Conservation (phyloP, 345 rosid genomes). For the Salix caprea region DNA sequence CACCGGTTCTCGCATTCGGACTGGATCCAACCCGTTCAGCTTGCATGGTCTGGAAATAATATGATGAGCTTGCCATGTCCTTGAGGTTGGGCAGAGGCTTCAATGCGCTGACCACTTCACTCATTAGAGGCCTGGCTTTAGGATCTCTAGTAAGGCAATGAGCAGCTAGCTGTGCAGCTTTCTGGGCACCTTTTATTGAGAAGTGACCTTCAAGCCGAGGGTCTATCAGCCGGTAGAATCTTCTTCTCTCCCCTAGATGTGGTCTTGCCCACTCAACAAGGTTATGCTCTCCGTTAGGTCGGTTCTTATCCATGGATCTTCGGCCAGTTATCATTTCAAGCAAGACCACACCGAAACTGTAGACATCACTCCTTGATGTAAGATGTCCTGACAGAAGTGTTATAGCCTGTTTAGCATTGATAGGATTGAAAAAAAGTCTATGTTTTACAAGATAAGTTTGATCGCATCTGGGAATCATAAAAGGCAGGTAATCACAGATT, state of each 20-base stretch:
- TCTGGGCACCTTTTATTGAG: constrained; percentile 77
- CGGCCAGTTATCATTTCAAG: constrained; percentile 90
- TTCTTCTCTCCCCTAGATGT: constrained; percentile 73
- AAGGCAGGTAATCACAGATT: background rate
- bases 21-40: constrained; percentile 37
- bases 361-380: constrained; percentile 91
- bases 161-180: constrained; percentile 72
- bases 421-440: background rate
- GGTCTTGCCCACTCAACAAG: constrained; percentile 92
- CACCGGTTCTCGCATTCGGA: constrained; percentile 34
- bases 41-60: constrained; percentile 70
- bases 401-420: background rate
- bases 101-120: constrained; percentile 62
- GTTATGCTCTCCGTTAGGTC: constrained; percentile 71
- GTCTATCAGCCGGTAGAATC: constrained; percentile 69
- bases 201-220: constrained; percentile 85
- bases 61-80: constrained; percentile 83
- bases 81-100: constrained; percentile 69
- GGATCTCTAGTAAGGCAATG: constrained; percentile 81
- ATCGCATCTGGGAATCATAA: background rate
- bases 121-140: constrained; percentile 77
- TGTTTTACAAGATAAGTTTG: background rate
- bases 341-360: constrained; percentile 91
- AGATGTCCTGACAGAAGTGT: constrained; percentile 57
- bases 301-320: constrained; percentile 95